These are phyloP conservation scores for Hypomyces perniciosus DNA, from an alignment of 2,329 filamentous ascomycete species.

Conservation along the genomic window DNA sequence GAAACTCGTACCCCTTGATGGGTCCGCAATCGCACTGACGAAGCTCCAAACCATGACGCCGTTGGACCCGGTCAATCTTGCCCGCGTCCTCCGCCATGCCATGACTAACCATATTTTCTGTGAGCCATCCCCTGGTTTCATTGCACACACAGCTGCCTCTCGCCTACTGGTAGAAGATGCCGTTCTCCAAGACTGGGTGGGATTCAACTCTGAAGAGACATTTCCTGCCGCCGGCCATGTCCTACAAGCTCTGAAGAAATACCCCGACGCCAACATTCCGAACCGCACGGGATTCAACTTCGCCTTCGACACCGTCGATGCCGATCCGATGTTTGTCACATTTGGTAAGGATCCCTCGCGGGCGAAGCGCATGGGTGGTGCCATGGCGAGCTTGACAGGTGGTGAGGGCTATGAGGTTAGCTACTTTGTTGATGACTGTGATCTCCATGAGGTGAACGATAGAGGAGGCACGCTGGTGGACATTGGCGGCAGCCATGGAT, in stretches of 20 bases:
- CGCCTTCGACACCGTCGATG: conserved; percentile 43
- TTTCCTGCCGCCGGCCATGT: conserved; percentile 44
- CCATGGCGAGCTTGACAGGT: conserved; percentile 49
- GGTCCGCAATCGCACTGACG: conserved; percentile 35
- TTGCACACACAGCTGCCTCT: conserved; percentile 52
- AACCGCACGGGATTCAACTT: conserved; percentile 46
- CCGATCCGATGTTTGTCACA: conserved; percentile 49
- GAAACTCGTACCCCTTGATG: conserved; percentile 43
- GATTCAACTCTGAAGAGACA: conserved; percentile 49
- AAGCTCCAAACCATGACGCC: conserved; percentile 41
- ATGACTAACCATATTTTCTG: conserved; percentile 53
- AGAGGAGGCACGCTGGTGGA: conserved; percentile 48
- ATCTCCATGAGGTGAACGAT: conserved; percentile 43
- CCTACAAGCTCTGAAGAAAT: conserved; percentile 35
- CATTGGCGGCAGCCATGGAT: conserved; percentile 53
- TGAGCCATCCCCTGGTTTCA: conserved; percentile 42
- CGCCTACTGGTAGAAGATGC: conserved; percentile 43
- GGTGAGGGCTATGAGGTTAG: conserved; percentile 51
- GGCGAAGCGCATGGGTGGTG: conserved; percentile 46
- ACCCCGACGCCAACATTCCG: conserved; percentile 44
- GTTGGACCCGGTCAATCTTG: conserved; percentile 44
- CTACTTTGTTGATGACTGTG: conserved; percentile 48
- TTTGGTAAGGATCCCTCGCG: conserved; percentile 43
- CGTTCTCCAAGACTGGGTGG: conserved; percentile 47
- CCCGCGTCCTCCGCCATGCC: conserved; percentile 47